Evolutionary conservation across 202 grass and related monocot species (phyloP).

Genomic region (Zizania palustris): DNA sequence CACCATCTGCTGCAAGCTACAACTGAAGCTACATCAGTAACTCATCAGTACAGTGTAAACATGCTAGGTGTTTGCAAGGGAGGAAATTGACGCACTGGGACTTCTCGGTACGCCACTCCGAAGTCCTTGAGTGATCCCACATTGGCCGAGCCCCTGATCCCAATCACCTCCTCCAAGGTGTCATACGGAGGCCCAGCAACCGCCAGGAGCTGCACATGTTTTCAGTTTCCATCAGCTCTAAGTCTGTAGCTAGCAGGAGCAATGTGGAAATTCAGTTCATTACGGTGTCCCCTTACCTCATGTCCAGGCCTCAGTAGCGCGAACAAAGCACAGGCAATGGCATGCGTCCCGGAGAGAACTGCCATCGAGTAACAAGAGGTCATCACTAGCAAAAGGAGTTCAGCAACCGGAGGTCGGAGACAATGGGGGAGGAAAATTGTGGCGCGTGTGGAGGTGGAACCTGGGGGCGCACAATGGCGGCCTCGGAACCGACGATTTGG

Average conservation of each 20-base stretch:
- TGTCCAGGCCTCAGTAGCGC: conserved; percentile 80
- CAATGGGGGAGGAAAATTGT: neutral
- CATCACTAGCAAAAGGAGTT: neutral
- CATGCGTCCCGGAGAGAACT: conserved; percentile 96
- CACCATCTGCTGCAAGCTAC: conserved; percentile 83
- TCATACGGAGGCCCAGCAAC: conserved; percentile 77
- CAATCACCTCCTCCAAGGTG: conserved; percentile 37
- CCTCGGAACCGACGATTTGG: conserved; percentile 76
- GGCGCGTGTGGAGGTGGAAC: conserved; percentile 29
- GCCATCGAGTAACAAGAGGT: conserved; percentile 8
- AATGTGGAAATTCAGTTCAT: neutral
- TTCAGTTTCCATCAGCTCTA: conserved; percentile 9
- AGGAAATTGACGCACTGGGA: neutral
- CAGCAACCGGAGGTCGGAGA: neutral
- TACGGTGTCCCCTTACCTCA: conserved; percentile 54
- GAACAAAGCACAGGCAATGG: conserved; percentile 88
- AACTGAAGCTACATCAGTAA: conserved; percentile 36
- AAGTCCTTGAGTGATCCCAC: conserved; percentile 81
- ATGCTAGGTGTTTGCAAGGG: neutral
- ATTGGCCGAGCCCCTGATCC: too few relatives aligned
- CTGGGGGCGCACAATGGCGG: conserved; percentile 91
- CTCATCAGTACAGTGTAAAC: neutral
- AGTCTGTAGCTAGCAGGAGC: neutral
- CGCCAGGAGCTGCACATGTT: conserved; percentile 67
- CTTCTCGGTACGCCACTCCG: neutral